A percentile compares a stretch with the other conserved stretches of the same genome.
phyloP scores from a whole-genome alignment of 2,329 filamentous ascomycete genomes.

The Claviceps sp. region DNA sequence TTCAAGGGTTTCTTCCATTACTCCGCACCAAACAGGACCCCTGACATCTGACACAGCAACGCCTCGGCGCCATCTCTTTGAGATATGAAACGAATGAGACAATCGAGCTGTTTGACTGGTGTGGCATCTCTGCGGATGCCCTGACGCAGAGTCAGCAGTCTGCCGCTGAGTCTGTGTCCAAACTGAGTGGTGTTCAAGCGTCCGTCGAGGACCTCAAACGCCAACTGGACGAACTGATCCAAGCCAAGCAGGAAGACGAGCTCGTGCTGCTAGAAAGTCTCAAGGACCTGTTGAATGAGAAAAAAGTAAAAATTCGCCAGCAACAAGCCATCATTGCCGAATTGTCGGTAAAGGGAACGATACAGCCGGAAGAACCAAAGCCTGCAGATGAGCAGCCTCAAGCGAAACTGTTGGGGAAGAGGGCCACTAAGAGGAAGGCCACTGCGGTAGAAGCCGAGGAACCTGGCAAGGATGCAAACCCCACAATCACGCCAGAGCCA shows the following conservation, averaged over 20 bases:
- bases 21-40: not conserved
- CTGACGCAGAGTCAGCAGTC: constrained; percentile 30
- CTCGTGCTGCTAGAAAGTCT: constrained; percentile 55
- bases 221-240: constrained; percentile 53
- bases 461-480: constrained; percentile 34
- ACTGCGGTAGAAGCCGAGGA: constrained; percentile 26
- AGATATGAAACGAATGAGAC: constrained; percentile 40
- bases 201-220: constrained; percentile 44
- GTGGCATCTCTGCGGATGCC: constrained; percentile 40
- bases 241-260: constrained; percentile 54
- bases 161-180: constrained; percentile 27
- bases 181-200: constrained; percentile 35
- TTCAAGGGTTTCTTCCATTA: not conserved
- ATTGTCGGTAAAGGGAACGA: constrained; percentile 20
- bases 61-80: constrained; percentile 51
- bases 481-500: constrained; percentile 16
- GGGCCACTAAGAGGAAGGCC: constrained; percentile 37
- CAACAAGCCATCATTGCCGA: constrained; percentile 48
- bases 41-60: constrained; percentile 37
- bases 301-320: constrained; percentile 67
- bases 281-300: constrained; percentile 57
- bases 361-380: constrained; percentile 16
- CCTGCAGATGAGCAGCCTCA: constrained; percentile 11
- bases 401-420: constrained; percentile 21
- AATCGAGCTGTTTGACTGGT: constrained; percentile 59